A percentile compares a stretch with the other conserved stretches of the same genome.
Evolutionary conservation across 2,329 filamentous ascomycete species (phyloP).

Genomic region (Fusarium tupiense): DNA sequence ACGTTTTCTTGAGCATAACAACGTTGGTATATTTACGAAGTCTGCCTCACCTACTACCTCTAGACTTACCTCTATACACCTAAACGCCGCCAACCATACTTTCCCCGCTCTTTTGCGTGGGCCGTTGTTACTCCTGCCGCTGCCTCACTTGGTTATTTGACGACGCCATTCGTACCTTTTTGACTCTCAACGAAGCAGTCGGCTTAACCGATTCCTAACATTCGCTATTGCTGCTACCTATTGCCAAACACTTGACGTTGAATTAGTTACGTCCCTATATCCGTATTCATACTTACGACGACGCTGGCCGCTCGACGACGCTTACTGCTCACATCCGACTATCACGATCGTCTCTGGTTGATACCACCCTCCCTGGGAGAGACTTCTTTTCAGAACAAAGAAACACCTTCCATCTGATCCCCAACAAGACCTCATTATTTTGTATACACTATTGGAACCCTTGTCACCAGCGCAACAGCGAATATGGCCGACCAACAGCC

Average conservation of each 20-base stretch:
- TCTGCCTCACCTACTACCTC: background rate
- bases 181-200: conserved; percentile 21
- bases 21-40: conserved; percentile 4
- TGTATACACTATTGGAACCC: conserved; percentile 6
- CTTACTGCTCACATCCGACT: conserved; percentile 17
- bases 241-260: background rate
- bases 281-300: conserved; percentile 10
- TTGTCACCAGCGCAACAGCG: conserved; percentile 19
- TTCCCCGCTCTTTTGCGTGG: conserved; percentile 36
- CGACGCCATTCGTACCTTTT: conserved; percentile 21
- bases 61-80: background rate
- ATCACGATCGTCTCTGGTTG: background rate
- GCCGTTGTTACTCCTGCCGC: conserved; percentile 29
- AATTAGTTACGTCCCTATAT: background rate
- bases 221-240: conserved; percentile 11
- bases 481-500: conserved; percentile 41
- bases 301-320: conserved; percentile 38
- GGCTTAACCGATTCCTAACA: conserved; percentile 8
- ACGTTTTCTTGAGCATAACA: background rate
- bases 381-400: background rate
- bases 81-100: conserved; percentile 14
- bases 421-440: background rate
- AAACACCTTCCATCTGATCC: background rate
- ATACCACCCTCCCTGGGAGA: background rate
- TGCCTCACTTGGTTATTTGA: conserved; percentile 25